Evolutionary conservation across 2,329 filamentous ascomycete species (phyloP).

Genomic region (Neofusicoccum sp.): DNA sequence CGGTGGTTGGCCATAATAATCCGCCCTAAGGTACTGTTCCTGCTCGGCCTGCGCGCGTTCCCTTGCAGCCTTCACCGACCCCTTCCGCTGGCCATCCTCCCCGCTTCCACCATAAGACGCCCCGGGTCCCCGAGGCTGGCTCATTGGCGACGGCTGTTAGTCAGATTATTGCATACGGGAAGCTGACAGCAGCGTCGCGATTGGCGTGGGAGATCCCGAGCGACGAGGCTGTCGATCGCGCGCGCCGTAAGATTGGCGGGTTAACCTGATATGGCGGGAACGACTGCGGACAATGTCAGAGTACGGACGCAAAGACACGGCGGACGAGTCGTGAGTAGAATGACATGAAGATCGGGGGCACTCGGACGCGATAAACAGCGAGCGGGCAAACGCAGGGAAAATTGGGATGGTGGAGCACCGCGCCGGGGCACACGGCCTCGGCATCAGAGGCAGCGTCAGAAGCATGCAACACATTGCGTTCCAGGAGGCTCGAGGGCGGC

Average conservation of each 20-base stretch:
- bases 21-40: slow-evolving; percentile 30
- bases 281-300: slow-evolving; percentile 8
- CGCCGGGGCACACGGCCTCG: not conserved
- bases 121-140: slow-evolving; percentile 39
- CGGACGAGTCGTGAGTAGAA: not conserved
- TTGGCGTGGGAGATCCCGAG: slow-evolving; percentile 13
- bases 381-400: not conserved
- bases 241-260: slow-evolving; percentile 2
- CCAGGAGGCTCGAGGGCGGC: not conserved
- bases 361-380: slow-evolving; percentile 1
- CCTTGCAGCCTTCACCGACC: slow-evolving; percentile 41
- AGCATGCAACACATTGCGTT: slow-evolving; percentile 13
- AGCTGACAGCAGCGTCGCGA: slow-evolving; percentile 20
- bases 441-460: not conserved
- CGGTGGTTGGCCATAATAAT: slow-evolving; percentile 32
- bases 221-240: not conserved
- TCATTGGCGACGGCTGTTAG: slow-evolving; percentile 35
- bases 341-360: slow-evolving; percentile 6
- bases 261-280: not conserved
- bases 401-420: not conserved
- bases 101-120: slow-evolving; percentile 32
- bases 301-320: slow-evolving; percentile 1
- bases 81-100: slow-evolving; percentile 31
- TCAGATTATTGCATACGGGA: slow-evolving; percentile 32
- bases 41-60: slow-evolving; percentile 35